Base-by-base conservation (phyloP, 106 monocot genomes). In the Alisma plantagoaquatica region DNA sequence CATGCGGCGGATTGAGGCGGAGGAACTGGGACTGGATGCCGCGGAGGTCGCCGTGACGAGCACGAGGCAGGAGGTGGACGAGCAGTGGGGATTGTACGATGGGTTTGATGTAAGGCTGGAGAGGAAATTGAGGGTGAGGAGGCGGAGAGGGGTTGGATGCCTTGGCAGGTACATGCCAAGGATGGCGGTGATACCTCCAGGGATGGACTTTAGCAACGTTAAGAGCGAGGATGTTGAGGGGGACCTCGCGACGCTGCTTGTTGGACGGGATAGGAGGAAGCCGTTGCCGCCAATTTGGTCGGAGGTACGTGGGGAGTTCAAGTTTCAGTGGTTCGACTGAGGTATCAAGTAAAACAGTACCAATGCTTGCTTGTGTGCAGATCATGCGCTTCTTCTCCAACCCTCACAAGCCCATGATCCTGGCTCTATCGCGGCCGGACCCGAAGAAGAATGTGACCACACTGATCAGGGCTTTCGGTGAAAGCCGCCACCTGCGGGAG, bases 171-270 rank as follows among this genome's bases (percentile, higher is more conserved):
- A 78, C 66, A 87, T 87, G 87, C 77, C 87, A 12, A 61, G 82
- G n/a, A 87, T 82, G 87, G 78, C 73, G 69, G 83, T 86, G 19
- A 81, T 86, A 43, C 80, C 86, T 9, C 86, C 86, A 4, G 86
- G 86, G 27, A 81, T 86, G 86, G 86, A 86, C 43, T 81, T 86
- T 31, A 86, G 80, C 62, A 59, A 86, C n/a, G 80, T 86, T n/a
- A n/a, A n/a, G n/a, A n/a, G n/a, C n/a, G n/a, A n/a, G n/a, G n/a
- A n/a, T n/a, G n/a, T 65, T 30, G 86, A 86, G 41, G 73, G 69
- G 16, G 86, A 86, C 52, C 64, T 86, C 20, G 41, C 59, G 8
- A 42, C 60, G 4, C 23, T 86, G 23, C n/a, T n/a, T n/a, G 49
- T 86, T 1, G 61, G 62, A 23, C 32, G 63, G 0, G 70, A 81